Evolutionary conservation across 306 rosid species (phyloP).

Genomic region (Cucurbita moschata): DNA sequence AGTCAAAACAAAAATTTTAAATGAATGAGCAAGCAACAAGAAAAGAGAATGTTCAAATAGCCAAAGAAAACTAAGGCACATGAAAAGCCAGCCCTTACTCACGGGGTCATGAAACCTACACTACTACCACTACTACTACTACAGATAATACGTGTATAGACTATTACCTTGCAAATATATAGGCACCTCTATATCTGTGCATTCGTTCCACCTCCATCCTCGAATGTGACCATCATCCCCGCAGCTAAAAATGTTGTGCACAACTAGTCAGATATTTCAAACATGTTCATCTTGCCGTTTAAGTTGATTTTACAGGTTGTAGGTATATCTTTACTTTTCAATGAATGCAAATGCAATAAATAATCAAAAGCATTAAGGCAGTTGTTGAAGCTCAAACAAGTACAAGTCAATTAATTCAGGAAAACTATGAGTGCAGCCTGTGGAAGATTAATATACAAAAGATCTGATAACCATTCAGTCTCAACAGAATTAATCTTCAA

Average conservation of each 20-base stretch:
- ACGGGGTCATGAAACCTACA: background rate
- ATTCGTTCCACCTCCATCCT: slow-evolving; percentile 85
- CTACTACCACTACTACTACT: background rate
- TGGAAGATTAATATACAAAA: background rate
- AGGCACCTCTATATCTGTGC: slow-evolving; percentile 25
- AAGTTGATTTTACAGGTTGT: background rate
- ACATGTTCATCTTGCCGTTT: background rate
- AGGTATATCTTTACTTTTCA: background rate
- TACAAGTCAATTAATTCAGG: background rate
- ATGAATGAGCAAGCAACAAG: background rate
- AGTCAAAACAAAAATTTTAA: background rate
- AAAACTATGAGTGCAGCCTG: background rate
- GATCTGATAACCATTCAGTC: background rate
- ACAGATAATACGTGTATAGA: background rate
- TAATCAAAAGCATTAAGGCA: background rate
- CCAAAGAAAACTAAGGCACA: background rate
- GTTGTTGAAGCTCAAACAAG: background rate
- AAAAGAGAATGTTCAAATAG: background rate
- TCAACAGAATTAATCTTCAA: background rate
- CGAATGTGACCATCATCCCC: slow-evolving; percentile 86
- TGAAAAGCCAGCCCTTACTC: background rate
- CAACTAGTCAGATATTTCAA: slow-evolving; percentile 4
- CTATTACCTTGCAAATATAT: slow-evolving; percentile 37
- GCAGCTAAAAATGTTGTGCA: slow-evolving; percentile 34
- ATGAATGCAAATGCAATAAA: background rate